Base-by-base conservation (phyloP, 441 rosid genomes). In the Croton laevigatus region DNA sequence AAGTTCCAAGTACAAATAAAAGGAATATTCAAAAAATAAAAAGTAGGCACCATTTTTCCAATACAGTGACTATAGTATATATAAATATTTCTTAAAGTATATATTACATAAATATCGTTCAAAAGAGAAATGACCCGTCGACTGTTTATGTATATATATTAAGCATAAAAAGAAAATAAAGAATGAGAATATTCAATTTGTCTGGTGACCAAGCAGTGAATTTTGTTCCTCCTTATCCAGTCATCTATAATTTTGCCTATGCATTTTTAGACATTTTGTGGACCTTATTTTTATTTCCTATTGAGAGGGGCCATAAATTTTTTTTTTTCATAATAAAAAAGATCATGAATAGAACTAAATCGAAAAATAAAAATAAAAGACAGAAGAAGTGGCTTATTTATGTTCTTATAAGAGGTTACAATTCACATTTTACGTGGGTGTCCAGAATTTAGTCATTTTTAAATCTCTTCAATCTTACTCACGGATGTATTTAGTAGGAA, bases 21-120 rank as follows among this genome's bases (percentile, higher is more conserved):
- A 60, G 66, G 80, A 76, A 82, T 82, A 82, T 80, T 80, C 80
- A 82, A 75, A 74, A 27, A 64, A 58, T 70, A 70, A 62, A 82
- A 77, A 79, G 85, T 55, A 60, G 73, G 6, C 71, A 38, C 70
- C 65, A 78, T 79, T 79, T 79, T 66, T 64, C 59, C 20, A 12
- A 45, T 34, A 70, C 37, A 52, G 69, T 74, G 73, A 65, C 36
- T 55, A 65, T 40, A 8, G 44, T 40, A 74, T 73, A 58, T 45
- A 48, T 48, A 13, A 32, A 67, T 54, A 10, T 14, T 49, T 69
- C 61, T 44, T 68, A 60, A 66, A 57, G 69, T 51, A 69, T 49
- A 57, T 51, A 40, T 40, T 6, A 40, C 6, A 40, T 6, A 40
- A 27, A 71, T 48, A 55, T 63, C 59, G 55, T 67, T 36, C 71